These are phyloP conservation scores for Zopfochytrium polystomum DNA, from an alignment of 371 early-diverging fungal genomes.

Conservation along the genomic window DNA sequence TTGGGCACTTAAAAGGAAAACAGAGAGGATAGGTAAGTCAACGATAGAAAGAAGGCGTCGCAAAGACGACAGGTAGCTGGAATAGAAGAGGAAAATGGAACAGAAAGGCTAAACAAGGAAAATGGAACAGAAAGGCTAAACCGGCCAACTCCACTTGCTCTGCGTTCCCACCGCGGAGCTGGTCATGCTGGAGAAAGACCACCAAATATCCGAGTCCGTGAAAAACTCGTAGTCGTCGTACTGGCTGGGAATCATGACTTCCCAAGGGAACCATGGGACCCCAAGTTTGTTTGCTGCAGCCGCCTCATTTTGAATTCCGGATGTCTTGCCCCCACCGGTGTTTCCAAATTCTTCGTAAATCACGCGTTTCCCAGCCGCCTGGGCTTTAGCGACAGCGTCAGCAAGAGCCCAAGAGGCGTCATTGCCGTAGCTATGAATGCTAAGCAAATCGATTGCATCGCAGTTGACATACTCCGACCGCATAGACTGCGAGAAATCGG, in stretches of 20 bases:
- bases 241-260: neutral
- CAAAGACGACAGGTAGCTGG: no score
- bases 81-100: no score
- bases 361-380: neutral
- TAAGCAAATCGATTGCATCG: slow-evolving; percentile 6
- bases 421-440: slow-evolving; percentile 7
- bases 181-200: no score
- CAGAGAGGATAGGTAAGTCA: no score
- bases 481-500: neutral
- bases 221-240: neutral
- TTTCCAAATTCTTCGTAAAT: neutral
- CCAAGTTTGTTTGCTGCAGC: neutral
- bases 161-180: no score
- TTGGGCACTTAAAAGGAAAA: no score
- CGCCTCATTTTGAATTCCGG: neutral
- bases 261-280: neutral
- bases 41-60: no score
- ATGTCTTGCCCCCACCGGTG: neutral
- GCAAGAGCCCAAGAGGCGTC: neutral
- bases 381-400: neutral
- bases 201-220: neutral
- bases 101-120: no score
- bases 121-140: no score
- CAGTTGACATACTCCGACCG: slow-evolving; percentile 7
- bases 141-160: no score